These are phyloP conservation scores for Dendrobium catenatum DNA, from an alignment of 106 monocot species.

Conservation along the genomic window DNA sequence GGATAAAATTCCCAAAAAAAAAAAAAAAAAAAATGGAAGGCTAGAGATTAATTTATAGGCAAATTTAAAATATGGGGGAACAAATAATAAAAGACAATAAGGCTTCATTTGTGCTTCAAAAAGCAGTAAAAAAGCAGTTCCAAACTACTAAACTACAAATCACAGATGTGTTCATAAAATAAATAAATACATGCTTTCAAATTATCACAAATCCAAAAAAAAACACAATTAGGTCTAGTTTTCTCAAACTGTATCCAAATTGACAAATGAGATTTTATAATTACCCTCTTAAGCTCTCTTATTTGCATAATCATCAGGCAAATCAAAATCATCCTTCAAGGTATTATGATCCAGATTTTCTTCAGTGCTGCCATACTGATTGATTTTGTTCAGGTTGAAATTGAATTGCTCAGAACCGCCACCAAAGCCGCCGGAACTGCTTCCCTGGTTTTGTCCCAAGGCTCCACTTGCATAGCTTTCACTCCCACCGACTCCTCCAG, in stretches of 20 bases:
- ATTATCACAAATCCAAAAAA: not conserved
- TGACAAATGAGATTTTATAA: not conserved
- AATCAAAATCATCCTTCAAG: conserved; percentile 27
- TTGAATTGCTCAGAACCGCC: not conserved
- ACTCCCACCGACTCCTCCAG: not conserved
- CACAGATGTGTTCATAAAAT: not conserved
- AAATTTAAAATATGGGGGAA: no score
- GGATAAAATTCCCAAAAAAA: no score
- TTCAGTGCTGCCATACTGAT: conserved; percentile 1
- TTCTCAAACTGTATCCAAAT: not conserved
- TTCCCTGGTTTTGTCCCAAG: not conserved
- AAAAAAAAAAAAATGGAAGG: no score
- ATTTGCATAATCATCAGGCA: conserved; percentile 29
- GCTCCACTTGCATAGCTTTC: not conserved
- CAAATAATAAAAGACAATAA: no score
- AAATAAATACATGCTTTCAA: not conserved
- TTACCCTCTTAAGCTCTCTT: conserved; percentile 14
- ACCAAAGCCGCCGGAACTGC: not conserved
- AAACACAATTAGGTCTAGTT: not conserved
- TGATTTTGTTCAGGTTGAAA: not conserved
- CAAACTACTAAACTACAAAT: no score
- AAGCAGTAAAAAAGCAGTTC: not conserved
- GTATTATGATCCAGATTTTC: conserved; percentile 13
- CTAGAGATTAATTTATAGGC: no score
- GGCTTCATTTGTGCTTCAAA: not conserved